Evolutionary conservation across 2,329 filamentous ascomycete genomes (phyloP).

Genomic region (Lithohypha guttulata): DNA sequence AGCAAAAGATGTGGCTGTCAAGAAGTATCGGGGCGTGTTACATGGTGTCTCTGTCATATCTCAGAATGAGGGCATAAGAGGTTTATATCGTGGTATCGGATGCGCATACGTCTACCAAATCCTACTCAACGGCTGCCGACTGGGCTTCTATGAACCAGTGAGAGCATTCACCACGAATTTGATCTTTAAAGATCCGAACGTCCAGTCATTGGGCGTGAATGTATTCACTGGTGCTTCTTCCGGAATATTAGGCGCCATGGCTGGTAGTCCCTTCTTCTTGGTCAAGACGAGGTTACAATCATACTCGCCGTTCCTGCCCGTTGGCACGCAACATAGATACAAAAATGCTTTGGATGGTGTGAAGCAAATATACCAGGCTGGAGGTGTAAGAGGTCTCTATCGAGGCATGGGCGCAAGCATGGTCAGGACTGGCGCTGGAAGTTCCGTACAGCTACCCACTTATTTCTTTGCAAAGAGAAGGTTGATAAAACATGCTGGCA

Average conservation of each 20-base stretch:
- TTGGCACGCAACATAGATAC: constrained; percentile 95
- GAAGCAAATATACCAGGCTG: constrained; percentile 61
- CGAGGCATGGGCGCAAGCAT: constrained; percentile 85
- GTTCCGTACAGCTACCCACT: constrained; percentile 89
- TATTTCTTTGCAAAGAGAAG: constrained; percentile 95
- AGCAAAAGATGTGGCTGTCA: constrained; percentile 69
- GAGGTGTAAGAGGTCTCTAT: constrained; percentile 76
- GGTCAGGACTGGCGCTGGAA: constrained; percentile 91
- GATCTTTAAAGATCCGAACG: constrained; percentile 59
- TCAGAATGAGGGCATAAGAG: constrained; percentile 75
- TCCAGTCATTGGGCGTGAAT: constrained; percentile 81
- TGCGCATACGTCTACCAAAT: constrained; percentile 96
- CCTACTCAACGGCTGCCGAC: constrained; percentile 86
- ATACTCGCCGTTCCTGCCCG: constrained; percentile 81
- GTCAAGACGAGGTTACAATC: constrained; percentile 95
- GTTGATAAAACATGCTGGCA: constrained; percentile 68
- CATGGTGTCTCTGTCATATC: constrained; percentile 87
- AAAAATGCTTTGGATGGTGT: constrained; percentile 75
- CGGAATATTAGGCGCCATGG: constrained; percentile 82
- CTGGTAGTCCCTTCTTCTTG: constrained; percentile 92
- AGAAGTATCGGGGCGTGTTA: constrained; percentile 80
- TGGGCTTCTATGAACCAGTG: constrained; percentile 96
- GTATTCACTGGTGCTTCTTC: constrained; percentile 85
- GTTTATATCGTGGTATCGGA: constrained; percentile 78
- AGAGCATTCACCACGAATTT: constrained; percentile 59